Base-by-base conservation (phyloP, 1,139 yeast species). In the Candida sp. region DNA sequence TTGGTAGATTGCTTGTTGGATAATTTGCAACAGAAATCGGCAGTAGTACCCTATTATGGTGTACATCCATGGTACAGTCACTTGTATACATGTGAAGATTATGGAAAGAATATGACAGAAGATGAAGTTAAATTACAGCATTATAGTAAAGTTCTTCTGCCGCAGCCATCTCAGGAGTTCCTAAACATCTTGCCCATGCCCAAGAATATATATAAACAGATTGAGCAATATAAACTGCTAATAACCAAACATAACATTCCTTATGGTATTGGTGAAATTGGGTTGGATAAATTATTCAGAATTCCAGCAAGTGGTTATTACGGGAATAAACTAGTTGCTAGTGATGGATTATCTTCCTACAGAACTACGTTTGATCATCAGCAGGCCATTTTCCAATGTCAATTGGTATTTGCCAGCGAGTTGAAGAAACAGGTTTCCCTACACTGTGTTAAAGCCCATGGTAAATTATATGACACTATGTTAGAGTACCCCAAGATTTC, bases 11-110 rank as follows among this genome's bases (percentile, higher is more conserved):
- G 46, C 5, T 46, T 76, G 29, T 62, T 70, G 6, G 61, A 56
- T 2, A 52, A 55, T 8, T 45, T 61, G 3, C 49, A 50, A 1
- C 59, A 60, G 4, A 51, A 49, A 5, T 38, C 49, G 3, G 39
- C 54, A 25, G 63, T 85, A 1, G 62, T 75, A 1, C 84, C 93
- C 0, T 81, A 84, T 42, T 84, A 82, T 58, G 99, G 98, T 0
- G 70, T 88, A 4, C 98, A 93, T 60, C 98, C 98, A 0, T 91
- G 97, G 97, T 89, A 79, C 56, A 65, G 81, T 2, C 96, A 91
- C 61, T 54, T 84, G 27, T 83, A 81, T 49, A 67, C 78, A 7
- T 42, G 41, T 2, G 43, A 40, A 5, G 41, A 27, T 8, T 22
- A 36, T 7, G 19, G 19, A 15, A 44, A 39, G 2, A 51, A 43